Evolutionary conservation across 345 rosid genomes (phyloP).

Genomic region (Sapria himalayana): DNA sequence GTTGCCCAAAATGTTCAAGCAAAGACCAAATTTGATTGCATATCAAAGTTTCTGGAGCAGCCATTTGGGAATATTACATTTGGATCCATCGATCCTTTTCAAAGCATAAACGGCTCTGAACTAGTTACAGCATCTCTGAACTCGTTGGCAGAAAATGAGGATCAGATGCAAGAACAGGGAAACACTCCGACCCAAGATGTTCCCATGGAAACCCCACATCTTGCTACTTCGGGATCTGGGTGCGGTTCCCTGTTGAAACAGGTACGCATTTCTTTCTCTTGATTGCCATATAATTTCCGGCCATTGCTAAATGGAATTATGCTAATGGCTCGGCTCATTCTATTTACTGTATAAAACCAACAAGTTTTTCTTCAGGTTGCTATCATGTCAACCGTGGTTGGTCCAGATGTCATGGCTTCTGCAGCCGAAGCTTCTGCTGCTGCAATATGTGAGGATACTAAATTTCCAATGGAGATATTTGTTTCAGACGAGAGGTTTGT

Average conservation of each 20-base stretch:
- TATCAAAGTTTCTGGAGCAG: slow-evolving; percentile 64
- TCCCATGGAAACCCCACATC: slow-evolving; percentile 32
- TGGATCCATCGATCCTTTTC: slow-evolving; percentile 16
- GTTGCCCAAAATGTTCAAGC: slow-evolving; percentile 56
- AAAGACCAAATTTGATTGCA: slow-evolving; percentile 61
- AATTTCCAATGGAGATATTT: slow-evolving; percentile 56
- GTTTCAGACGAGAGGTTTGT: slow-evolving; percentile 16
- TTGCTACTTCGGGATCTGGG: slow-evolving; percentile 19
- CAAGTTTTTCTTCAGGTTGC: slow-evolving; percentile 36
- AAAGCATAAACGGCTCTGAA: slow-evolving; percentile 9
- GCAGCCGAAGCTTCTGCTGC: slow-evolving; percentile 66
- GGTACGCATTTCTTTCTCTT: no score
- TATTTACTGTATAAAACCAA: no score
- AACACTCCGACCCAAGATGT: slow-evolving; percentile 24
- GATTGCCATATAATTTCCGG: no score
- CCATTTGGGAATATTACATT: slow-evolving; percentile 63
- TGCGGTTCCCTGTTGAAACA: slow-evolving; percentile 56
- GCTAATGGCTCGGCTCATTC: no score
- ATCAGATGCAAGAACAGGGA: slow-evolving; percentile 15
- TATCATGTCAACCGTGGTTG: slow-evolving; percentile 37
- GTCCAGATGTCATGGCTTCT: slow-evolving; percentile 43
- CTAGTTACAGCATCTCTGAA: no score
- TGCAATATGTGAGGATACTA: slow-evolving; percentile 57
- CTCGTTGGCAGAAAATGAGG: slow-evolving; percentile 20
- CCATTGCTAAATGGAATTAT: no score